phyloP scores from a whole-genome alignment of 768 basidiomycete genomes.

The Kwoniella sp. region DNA sequence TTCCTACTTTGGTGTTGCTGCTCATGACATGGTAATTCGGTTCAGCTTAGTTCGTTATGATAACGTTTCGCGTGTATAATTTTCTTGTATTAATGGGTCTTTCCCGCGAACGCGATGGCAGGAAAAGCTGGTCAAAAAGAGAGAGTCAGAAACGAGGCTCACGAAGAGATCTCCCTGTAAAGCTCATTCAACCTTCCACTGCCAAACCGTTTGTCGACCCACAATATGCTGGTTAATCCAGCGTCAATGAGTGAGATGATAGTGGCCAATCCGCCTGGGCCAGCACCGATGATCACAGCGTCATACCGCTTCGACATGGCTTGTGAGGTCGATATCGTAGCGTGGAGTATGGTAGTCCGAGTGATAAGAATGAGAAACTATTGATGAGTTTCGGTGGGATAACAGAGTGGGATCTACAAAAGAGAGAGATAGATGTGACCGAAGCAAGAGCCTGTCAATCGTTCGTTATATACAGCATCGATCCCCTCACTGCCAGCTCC shows the following conservation, averaged over 20 bases:
- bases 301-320: conserved; percentile 10
- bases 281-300: conserved; percentile 36
- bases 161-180: conserved; percentile 45
- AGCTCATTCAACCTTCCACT: conserved; percentile 38
- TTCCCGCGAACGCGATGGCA: too few relatives aligned
- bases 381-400: too few relatives aligned
- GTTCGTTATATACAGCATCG: too few relatives aligned
- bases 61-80: too few relatives aligned
- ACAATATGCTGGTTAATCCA: conserved; percentile 22
- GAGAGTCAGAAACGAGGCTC: conserved; percentile 5
- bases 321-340: not conserved
- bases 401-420: too few relatives aligned
- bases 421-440: too few relatives aligned
- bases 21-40: too few relatives aligned
- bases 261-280: conserved; percentile 38
- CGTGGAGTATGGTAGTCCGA: too few relatives aligned
- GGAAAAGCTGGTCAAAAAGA: not conserved
- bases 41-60: too few relatives aligned
- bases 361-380: not conserved
- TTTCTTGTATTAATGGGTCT: too few relatives aligned
- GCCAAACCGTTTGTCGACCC: conserved; percentile 31
- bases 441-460: too few relatives aligned
- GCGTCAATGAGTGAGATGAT: conserved; percentile 29
- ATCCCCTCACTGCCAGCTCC: too few relatives aligned
- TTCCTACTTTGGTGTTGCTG: conserved; percentile 42